Base-by-base conservation (phyloP, 192 early-diverging fungal genomes). In the Mortierella antarctica region DNA sequence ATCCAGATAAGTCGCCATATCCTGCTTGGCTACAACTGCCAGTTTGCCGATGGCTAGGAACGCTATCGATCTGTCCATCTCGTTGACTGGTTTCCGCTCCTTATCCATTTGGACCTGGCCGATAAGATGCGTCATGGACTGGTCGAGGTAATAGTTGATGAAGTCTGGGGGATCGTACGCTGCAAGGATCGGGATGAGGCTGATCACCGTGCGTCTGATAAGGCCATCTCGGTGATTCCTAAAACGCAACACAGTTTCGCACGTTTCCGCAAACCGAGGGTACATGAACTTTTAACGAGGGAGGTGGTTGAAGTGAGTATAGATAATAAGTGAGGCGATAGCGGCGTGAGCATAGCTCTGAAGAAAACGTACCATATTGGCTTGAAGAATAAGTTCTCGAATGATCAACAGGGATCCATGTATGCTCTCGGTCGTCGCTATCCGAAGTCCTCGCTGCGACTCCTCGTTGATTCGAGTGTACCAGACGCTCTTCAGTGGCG, bases 41-140 rank as follows among this genome's bases (percentile, higher is more conserved):
- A 99, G 85, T 21, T 91, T 89, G 0, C 95, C 97, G 51, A 99
- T 92, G 0, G 96, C 91, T 48, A 90, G 62, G 70, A 97, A 96
- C 8, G 93, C 96, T 85, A 78, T 41, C 40, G 77, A 49, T 49
- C 70, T 56, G 7, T 80, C 77, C 63, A 50, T 39, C 7, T 80
- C 77, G 39, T 57, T 71, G 42, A n/a, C 15, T 45, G 70, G 69
- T 51, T 49, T 71, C 47, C 91, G 82, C 31, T 95, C 92, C 49
- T 85, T 73, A 44, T 94, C 91, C 45, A 87, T 87, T 56, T 90
- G 91, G 14, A 95, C 68, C 51, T 91, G 87, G 6, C 66, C 79
- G n/a, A 97, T 74, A 5, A 98, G 86, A 78, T 93, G 91, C 1
- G 69, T 71, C 90, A 96, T 92, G 50, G 88, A 92, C 31, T 83